phyloP scores from a whole-genome alignment of 129 eudicot genomes.

The Centrapalus pauciflorus region DNA sequence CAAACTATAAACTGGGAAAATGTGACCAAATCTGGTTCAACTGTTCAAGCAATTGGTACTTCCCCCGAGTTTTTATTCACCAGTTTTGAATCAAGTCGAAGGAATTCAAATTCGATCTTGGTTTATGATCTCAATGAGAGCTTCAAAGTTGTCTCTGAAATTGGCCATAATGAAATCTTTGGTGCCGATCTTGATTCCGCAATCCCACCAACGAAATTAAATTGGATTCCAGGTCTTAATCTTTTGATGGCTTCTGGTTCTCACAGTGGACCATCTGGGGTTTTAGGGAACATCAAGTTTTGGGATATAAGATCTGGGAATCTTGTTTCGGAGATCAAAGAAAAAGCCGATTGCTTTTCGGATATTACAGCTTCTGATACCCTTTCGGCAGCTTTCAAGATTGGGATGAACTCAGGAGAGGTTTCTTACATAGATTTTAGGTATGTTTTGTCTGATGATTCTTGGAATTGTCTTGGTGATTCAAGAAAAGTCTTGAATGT shows the following conservation, averaged over 20 bases:
- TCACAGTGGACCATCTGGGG: conserved; percentile 88
- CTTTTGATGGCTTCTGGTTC: conserved; percentile 93
- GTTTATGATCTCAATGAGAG: conserved; percentile 60
- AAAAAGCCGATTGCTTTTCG: conserved; percentile 72
- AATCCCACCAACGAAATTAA: conserved; percentile 77
- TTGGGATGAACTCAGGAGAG: conserved; percentile 86
- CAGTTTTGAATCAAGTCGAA: conserved; percentile 75
- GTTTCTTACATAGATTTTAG: conserved; percentile 70
- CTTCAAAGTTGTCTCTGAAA: conserved; percentile 49
- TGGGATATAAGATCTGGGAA: conserved; percentile 89
- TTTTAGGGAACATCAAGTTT: conserved; percentile 61
- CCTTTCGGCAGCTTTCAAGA: conserved; percentile 64
- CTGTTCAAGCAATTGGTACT: conserved; percentile 76
- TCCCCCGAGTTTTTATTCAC: conserved; percentile 58
- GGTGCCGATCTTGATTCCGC: conserved; percentile 87
- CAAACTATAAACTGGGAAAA: conserved; percentile 77
- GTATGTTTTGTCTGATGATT: conserved; percentile 35
- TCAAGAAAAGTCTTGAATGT: conserved; percentile 46
- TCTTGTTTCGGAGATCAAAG: conserved; percentile 76
- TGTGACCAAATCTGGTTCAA: conserved; percentile 80
- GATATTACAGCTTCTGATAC: conserved; percentile 69
- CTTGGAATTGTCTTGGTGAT: conserved; percentile 85
- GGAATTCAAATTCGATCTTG: conserved; percentile 78
- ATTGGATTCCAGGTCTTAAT: conserved; percentile 68
- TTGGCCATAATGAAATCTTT: conserved; percentile 67